Base-by-base conservation (phyloP, 805 yeast species). In the Pichia sporocuriosa region DNA sequence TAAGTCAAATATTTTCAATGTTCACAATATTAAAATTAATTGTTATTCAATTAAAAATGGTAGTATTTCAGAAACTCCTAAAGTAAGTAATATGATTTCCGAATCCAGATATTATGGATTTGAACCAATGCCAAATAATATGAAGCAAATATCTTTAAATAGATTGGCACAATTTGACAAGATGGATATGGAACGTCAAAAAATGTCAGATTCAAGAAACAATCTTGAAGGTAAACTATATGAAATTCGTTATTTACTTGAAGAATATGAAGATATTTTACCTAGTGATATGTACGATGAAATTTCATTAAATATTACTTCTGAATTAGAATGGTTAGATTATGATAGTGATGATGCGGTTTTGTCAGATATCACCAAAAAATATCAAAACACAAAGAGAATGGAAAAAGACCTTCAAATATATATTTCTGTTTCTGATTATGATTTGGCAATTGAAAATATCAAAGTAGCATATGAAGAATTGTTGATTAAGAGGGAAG, bases 281-380 rank as follows among this genome's bases (percentile, higher is more conserved):
- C 75, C 76, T 8, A 54, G 59, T 5, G 52, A 58, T 0, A 63
- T 68, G 29, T 46, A 75, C 6, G 69, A 65, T 5, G 50, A 58
- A 24, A 60, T 71, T 9, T 48, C 64, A 1, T 43, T 51, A 0
- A 47, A 65, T 6, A 73, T 81, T 4, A 43, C 65, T 13, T 78
- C 75, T 10, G 62, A 68, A 21, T 62, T 84, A 35, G 90, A 82
- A 45, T 86, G 95, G 95, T 64, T 87, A 29, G 95, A 86, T 37
- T 77, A 74, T 52, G 87, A 78, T 15, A 70, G 85, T 28, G 83
- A 74, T 40, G 67, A 63, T 19, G 73, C 84, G 1, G 48, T 59
- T 0, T 35, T 62, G 11, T 56, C 63, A 19, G 72, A 65, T 2
- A 57, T 77, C 21, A 57, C 60, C 17, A 54, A 56, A 4, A 72